Conservation (phyloP, 345 rosid genomes). For the Eucalyptus erythrocorys region DNA sequence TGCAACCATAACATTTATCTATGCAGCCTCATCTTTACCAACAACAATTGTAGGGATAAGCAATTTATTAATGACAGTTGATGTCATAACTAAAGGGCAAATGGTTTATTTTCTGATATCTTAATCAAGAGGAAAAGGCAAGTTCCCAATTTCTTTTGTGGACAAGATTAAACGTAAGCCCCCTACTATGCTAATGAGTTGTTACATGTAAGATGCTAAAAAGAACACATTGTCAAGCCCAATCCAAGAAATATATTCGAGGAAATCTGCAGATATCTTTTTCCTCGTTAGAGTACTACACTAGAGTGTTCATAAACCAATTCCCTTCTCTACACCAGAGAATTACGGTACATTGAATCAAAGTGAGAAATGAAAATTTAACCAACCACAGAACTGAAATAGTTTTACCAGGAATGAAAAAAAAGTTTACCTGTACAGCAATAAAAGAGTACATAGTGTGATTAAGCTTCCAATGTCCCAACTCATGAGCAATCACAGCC, state of each 20-base stretch:
- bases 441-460: constrained; percentile 90
- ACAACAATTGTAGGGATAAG: not conserved
- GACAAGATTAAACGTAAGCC: not conserved
- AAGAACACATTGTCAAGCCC: not conserved
- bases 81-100: not conserved
- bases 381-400: not conserved
- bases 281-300: not conserved
- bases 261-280: not conserved
- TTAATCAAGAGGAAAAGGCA: not conserved
- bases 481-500: constrained; percentile 96
- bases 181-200: not conserved
- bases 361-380: not conserved
- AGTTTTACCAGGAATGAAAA: not conserved
- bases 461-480: constrained; percentile 98
- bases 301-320: not conserved
- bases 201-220: not conserved
- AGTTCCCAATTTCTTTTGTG: not conserved
- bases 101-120: not conserved
- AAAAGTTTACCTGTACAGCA: constrained; percentile 65
- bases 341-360: not conserved
- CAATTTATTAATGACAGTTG: not conserved
- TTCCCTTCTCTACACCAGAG: not conserved
- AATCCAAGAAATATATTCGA: not conserved
- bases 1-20: not conserved
- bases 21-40: not conserved